Base-by-base conservation (phyloP, 139 green algal genomes). In the Chlorella vulgaris region DNA sequence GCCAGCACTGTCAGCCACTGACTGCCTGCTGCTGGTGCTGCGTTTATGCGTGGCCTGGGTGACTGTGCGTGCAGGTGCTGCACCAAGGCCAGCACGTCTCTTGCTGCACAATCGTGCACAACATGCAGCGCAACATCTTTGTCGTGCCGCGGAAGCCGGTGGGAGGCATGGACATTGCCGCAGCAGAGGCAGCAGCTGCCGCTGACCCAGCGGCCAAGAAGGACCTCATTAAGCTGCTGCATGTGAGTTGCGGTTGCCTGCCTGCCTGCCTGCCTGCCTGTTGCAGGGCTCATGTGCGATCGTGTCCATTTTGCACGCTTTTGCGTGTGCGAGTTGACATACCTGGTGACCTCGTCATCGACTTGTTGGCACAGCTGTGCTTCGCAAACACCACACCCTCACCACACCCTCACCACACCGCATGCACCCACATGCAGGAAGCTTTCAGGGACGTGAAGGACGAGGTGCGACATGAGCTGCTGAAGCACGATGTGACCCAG, bases 381-480 rank as follows among this genome's bases (percentile, higher is more conserved):
- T n/a, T n/a, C n/a, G n/a, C n/a, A n/a, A n/a, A n/a, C n/a, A n/a
- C n/a, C n/a, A n/a, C n/a, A n/a, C n/a, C n/a, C n/a, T n/a, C 47
- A 15, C 47, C 47, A 58, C 47, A 53, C 35, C 13, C 50, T 47
- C 2, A 26, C 33, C 50, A 19, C 31, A 33, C 2, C 33, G 22
- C 5, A 19, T 21, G 28, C 38, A 19, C 47, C 10, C 47, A 58
- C 47, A 58, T 58, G 10, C 47, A 58, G 15, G 15, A 81, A 73
- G 86, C 84, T 7, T 81, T 88, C 42, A 58, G 75, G 19, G 83
- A 89, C 6, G 78, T 96, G 19, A 98, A 98, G 89, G 81, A 86
- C 2, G 95, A 98, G 88, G 68, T 98, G 47, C 83, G 91, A 2
- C 67, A 84, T 42, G 33, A 94, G 76, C 91, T 98, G 78, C 39